A percentile compares a stretch with the other conserved stretches of the same genome.
phyloP scores from a whole-genome alignment of 306 rosid species.

The Quillaja saponaria region DNA sequence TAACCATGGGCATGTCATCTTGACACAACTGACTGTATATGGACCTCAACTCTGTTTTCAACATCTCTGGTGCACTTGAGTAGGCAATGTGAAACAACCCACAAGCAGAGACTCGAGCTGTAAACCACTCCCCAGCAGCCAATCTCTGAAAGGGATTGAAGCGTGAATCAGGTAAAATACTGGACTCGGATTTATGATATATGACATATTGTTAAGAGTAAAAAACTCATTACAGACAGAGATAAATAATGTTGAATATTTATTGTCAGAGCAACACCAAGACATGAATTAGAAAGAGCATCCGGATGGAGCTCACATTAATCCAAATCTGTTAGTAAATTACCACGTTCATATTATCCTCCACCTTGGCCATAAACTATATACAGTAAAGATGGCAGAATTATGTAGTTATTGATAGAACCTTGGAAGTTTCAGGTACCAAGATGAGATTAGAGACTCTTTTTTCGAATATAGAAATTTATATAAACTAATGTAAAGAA shows the following conservation, averaged over 20 bases:
- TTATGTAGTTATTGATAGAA: no score
- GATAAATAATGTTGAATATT: slow-evolving; percentile 21
- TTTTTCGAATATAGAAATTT: neutral
- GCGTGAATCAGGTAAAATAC: slow-evolving; percentile 7
- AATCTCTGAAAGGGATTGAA: slow-evolving; percentile 60
- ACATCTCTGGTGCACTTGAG: slow-evolving; percentile 75
- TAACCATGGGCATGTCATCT: slow-evolving; percentile 99
- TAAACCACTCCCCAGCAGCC: slow-evolving; percentile 99
- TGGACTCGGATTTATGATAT: no score
- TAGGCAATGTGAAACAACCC: slow-evolving; percentile 94
- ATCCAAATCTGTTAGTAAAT: slow-evolving; percentile 10
- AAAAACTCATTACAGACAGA: neutral
- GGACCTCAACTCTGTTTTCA: slow-evolving; percentile 80
- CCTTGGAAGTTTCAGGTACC: neutral
- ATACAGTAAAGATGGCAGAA: no score
- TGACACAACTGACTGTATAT: slow-evolving; percentile 89
- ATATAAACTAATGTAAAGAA: neutral
- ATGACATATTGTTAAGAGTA: neutral
- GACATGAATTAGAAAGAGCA: neutral
- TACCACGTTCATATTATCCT: neutral
- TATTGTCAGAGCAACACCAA: slow-evolving; percentile 7
- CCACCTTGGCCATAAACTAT: neutral
- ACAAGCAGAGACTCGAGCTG: slow-evolving; percentile 96
- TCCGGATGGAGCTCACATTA: neutral
- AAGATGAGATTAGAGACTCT: neutral